Conservation (phyloP, 2,329 filamentous ascomycete species). For the Blastomyces percursus region DNA sequence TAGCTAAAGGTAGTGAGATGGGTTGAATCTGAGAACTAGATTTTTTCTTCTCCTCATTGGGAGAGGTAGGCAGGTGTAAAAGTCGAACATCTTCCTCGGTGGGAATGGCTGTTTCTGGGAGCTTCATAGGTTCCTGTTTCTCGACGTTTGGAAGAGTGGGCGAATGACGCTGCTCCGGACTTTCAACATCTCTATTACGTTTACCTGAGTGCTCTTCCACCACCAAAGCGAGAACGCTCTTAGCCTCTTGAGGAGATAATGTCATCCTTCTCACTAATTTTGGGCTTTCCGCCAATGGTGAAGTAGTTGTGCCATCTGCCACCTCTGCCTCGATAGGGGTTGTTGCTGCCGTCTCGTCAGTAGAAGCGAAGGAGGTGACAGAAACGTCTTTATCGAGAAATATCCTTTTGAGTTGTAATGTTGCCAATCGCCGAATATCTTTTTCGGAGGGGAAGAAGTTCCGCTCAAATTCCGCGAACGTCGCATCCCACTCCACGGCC, state of each 20-base stretch:
- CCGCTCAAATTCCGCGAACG: conserved; percentile 80
- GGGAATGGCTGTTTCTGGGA: conserved; percentile 17
- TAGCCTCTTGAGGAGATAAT: conserved; percentile 51
- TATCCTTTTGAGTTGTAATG: conserved; percentile 85
- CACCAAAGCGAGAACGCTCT: conserved; percentile 53
- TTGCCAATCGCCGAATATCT: conserved; percentile 83
- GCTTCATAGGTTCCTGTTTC: conserved; percentile 13
- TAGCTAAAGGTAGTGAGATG: neutral
- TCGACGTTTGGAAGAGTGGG: conserved; percentile 11
- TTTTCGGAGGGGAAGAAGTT: conserved; percentile 92
- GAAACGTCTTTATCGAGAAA: conserved; percentile 76
- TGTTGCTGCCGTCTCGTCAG: conserved; percentile 53
- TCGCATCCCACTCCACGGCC: conserved; percentile 83
- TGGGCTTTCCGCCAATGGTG: conserved; percentile 22
- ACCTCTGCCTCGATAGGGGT: conserved; percentile 32
- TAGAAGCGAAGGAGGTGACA: conserved; percentile 59
- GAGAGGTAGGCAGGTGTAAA: conserved; percentile 47
- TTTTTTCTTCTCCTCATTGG: conserved; percentile 18
- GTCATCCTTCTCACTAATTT: conserved; percentile 31
- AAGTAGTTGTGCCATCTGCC: conserved; percentile 18
- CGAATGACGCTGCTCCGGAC: neutral
- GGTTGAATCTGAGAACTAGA: neutral
- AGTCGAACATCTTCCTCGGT: conserved; percentile 48
- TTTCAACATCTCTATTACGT: conserved; percentile 19
- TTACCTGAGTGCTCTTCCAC: conserved; percentile 50